Evolutionary conservation across 140 eudicot species (phyloP).

Genomic region (Stevia rebaudiana): DNA sequence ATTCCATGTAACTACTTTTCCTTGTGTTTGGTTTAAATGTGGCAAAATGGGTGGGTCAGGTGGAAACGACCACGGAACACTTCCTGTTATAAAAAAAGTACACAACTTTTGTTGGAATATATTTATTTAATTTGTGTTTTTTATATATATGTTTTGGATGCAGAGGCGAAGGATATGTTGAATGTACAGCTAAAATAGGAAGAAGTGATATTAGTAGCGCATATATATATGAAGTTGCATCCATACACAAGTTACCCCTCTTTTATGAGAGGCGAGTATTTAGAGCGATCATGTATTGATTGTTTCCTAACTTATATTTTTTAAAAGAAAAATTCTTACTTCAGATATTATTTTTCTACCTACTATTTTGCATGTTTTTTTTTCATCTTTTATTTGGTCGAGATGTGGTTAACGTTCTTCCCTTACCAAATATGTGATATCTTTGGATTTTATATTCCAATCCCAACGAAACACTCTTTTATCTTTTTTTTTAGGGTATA

Average conservation of each 20-base stretch:
- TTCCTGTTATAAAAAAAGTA: neutral
- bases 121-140: neutral
- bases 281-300: constrained; percentile 13
- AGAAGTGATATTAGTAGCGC: constrained; percentile 24
- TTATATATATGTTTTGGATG: neutral
- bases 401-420: neutral
- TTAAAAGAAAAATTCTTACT: neutral
- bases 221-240: constrained; percentile 22
- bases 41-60: neutral
- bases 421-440: too few relatives aligned
- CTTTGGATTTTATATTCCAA: too few relatives aligned
- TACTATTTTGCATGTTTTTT: neutral
- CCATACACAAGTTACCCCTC: constrained; percentile 22
- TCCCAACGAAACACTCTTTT: too few relatives aligned
- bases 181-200: constrained; percentile 31
- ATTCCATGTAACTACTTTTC: constrained; percentile 35
- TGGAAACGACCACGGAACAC: neutral
- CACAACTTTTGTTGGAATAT: neutral
- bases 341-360: neutral
- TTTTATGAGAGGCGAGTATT: constrained; percentile 26
- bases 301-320: constrained; percentile 12
- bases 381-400: neutral
- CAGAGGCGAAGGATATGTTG: constrained; percentile 45
- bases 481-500: too few relatives aligned
- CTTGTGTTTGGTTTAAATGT: neutral